Evolutionary conservation across 768 basidiomycete species (phyloP), one percentile per base, ranked within the genome.

Genomic region (Exsudoporus frostii): DNA sequence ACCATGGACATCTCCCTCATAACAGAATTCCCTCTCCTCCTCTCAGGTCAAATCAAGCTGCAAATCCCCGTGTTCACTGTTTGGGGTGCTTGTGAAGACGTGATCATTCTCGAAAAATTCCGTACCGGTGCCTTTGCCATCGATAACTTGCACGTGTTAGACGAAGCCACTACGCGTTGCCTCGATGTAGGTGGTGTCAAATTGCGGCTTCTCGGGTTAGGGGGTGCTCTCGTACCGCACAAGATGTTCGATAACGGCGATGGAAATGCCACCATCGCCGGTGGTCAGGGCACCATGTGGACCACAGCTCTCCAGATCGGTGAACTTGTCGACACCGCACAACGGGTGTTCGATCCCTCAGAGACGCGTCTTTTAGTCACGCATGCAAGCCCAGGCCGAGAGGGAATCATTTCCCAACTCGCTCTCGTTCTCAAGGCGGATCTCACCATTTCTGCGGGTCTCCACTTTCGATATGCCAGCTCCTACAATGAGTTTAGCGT

Each of bases 271-370:
- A 98, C 96, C n/a, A 97, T 99, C 58, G 96, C 97, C 0, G 97
- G 97, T 33, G 97, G 94, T 2, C 89, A 92, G 64, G 97, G 97
- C 29, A 98, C 95, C 19, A 96, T 98, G 87, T 99, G 97, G 97
- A 91, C 92, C 0, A 98, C 96, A 0, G 90, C 92, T 5, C 81
- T 99, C 24, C 97, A 99, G 70, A 90, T 99, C 37, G 97, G 97
- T 53, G 96, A 99, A 70, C 88, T 99, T 46, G 89, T 98, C 43
- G 97, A 98, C 71, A 98, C 95, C 3, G 92, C 97, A 0, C 92
- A 96, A 67, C 83, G 93, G 57, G 92, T 95, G 46, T 94, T 83
- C 66, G 97, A 99, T 69, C 83, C 83, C 25, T 81, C 90, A 20
- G 97, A 99, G 73, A 98, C 96, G 46, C 90, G 97, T 62, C 76